Evolutionary conservation across 495 filamentous ascomycete species (phyloP).

Genomic region (Tetracladium setigerum): DNA sequence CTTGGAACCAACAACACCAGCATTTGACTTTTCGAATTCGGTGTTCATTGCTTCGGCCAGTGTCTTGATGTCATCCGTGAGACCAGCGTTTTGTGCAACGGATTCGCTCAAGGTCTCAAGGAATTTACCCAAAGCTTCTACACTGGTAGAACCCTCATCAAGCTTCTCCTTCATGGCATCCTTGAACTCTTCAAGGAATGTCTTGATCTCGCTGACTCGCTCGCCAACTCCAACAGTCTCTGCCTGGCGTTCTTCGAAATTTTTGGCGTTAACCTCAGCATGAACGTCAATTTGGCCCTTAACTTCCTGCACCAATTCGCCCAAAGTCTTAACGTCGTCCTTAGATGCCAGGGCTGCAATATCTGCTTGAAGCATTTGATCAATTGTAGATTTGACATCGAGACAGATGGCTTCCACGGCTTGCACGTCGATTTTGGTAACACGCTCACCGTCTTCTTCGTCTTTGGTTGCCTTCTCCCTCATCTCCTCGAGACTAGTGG

Average conservation of each 20-base stretch:
- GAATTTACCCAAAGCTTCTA: slow-evolving; percentile 46
- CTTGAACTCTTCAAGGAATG: slow-evolving; percentile 43
- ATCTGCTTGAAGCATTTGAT: slow-evolving; percentile 61
- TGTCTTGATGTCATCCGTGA: slow-evolving; percentile 62
- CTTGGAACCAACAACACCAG: slow-evolving; percentile 59
- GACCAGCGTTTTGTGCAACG: slow-evolving; percentile 43
- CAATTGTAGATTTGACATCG: slow-evolving; percentile 69
- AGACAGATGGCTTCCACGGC: slow-evolving; percentile 68
- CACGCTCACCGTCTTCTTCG: slow-evolving; percentile 53
- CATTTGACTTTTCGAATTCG: slow-evolving; percentile 73
- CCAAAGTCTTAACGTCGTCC: slow-evolving; percentile 43
- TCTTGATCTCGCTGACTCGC: slow-evolving; percentile 42
- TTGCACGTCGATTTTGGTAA: slow-evolving; percentile 73
- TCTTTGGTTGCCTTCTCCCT: slow-evolving; percentile 55
- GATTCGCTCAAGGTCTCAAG: slow-evolving; percentile 55
- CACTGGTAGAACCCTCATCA: slow-evolving; percentile 38
- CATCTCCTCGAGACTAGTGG: slow-evolving; percentile 65
- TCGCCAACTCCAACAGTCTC: slow-evolving; percentile 44
- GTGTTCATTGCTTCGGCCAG: slow-evolving; percentile 69
- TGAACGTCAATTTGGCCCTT: slow-evolving; percentile 59
- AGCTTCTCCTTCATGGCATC: slow-evolving; percentile 38
- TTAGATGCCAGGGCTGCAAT: slow-evolving; percentile 58
- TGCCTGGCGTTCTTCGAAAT: slow-evolving; percentile 64
- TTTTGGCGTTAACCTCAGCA: slow-evolving; percentile 65
- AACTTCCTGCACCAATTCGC: slow-evolving; percentile 60